Evolutionary conservation across 345 rosid genomes (phyloP).

Genomic region (Salix viminalis): DNA sequence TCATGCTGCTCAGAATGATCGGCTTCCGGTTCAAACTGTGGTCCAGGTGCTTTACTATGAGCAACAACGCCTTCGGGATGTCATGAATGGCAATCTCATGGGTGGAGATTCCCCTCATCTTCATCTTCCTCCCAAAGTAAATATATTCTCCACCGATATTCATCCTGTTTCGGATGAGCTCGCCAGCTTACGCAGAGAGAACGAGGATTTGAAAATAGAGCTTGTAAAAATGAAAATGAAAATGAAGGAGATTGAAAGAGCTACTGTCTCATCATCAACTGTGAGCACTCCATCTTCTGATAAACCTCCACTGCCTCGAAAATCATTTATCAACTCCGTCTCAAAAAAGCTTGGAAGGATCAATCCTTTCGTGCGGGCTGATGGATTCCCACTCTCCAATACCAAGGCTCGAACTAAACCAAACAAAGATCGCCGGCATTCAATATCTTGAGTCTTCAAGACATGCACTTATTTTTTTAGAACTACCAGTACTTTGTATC

Average conservation of each 20-base stretch:
- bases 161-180: constrained; percentile 59
- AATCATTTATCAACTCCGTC: constrained; percentile 69
- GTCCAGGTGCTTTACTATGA: constrained; percentile 93
- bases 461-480: not conserved
- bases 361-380: constrained; percentile 49
- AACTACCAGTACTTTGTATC: not conserved
- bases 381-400: constrained; percentile 42
- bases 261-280: constrained; percentile 26
- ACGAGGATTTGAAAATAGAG: constrained; percentile 76
- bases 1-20: constrained; percentile 85
- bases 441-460: constrained; percentile 56
- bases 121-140: constrained; percentile 32
- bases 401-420: constrained; percentile 56
- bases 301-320: constrained; percentile 76
- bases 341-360: constrained; percentile 76
- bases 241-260: constrained; percentile 63
- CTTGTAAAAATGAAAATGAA: constrained; percentile 78
- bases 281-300: constrained; percentile 47
- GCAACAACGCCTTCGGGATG: constrained; percentile 79
- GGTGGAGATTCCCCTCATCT: constrained; percentile 35
- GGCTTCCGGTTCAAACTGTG: constrained; percentile 85
- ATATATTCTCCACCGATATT: constrained; percentile 31
- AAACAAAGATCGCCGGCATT: constrained; percentile 73
- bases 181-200: constrained; percentile 59
- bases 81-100: constrained; percentile 37